Conservation (phyloP, 2,329 filamentous ascomycete species). For the Claviceps sp. region DNA sequence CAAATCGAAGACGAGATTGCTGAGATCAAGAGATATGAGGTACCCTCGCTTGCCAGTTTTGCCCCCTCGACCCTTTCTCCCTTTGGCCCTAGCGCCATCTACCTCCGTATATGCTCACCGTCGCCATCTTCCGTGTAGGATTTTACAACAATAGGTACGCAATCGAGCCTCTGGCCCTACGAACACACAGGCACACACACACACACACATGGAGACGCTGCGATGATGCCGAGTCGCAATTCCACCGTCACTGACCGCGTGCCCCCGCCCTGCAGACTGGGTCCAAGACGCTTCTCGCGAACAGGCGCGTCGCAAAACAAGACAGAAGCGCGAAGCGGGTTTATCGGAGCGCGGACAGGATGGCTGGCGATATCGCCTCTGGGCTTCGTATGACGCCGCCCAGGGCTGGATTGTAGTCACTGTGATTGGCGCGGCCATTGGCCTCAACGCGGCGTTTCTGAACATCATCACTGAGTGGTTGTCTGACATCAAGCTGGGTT, state of each 20-base stretch:
- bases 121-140: slow-evolving; percentile 34
- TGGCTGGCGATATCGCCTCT: slow-evolving; percentile 69
- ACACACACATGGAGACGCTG: not conserved
- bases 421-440: slow-evolving; percentile 82
- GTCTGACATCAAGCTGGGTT: slow-evolving; percentile 87
- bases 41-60: slow-evolving; percentile 17
- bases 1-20: slow-evolving; percentile 89
- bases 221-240: not conserved
- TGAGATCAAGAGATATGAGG: slow-evolving; percentile 94
- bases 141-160: slow-evolving; percentile 76
- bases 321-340: slow-evolving; percentile 57
- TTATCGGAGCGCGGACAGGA: slow-evolving; percentile 56
- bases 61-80: not conserved
- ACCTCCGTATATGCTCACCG: not conserved
- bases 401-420: slow-evolving; percentile 98
- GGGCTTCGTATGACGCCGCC: slow-evolving; percentile 85
- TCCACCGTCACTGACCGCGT: not conserved
- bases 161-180: not conserved
- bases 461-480: slow-evolving; percentile 98
- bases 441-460: slow-evolving; percentile 79
- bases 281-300: slow-evolving; percentile 93
- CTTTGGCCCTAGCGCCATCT: no score
- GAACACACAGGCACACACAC: not conserved
- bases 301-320: slow-evolving; percentile 65
- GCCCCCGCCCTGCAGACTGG: slow-evolving; percentile 51